These are phyloP conservation scores for Hanseniaspora meyeri DNA, from an alignment of 805 yeast genomes.

Conservation along the genomic window DNA sequence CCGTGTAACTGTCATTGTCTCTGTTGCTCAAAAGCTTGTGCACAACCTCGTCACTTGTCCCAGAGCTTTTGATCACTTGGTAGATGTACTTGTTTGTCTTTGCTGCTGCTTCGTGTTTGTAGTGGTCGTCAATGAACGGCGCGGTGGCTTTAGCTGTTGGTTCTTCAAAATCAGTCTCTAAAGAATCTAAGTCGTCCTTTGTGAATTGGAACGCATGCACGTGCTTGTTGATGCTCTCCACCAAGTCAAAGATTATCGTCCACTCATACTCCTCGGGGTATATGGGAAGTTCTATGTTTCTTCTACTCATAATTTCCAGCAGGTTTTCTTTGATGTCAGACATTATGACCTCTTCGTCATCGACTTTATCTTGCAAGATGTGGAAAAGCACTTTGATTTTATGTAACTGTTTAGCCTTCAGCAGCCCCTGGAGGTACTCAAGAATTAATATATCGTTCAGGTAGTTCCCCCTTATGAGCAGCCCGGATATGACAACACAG, in stretches of 20 bases:
- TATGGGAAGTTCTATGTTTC: conserved; percentile 6
- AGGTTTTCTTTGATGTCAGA: conserved; percentile 7
- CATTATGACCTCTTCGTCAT: conserved; percentile 3
- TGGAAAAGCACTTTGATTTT: conserved; percentile 7
- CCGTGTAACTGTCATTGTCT: conserved; percentile 30
- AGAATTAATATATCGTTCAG: conserved; percentile 6
- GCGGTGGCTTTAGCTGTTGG: not conserved
- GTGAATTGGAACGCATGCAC: not conserved
- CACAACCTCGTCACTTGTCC: conserved; percentile 86
- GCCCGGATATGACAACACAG: conserved; percentile 1
- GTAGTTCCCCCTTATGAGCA: not conserved
- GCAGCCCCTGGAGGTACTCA: conserved; percentile 2
- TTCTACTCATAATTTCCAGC: conserved; percentile 4
- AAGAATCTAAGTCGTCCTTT: not conserved
- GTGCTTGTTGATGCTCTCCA: not conserved
- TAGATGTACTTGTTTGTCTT: conserved; percentile 78
- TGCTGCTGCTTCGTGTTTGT: conserved; percentile 24
- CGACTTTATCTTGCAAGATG: not conserved
- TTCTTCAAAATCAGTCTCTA: not conserved
- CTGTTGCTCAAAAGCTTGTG: conserved; percentile 60
- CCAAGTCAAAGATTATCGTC: not conserved
- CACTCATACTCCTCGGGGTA: conserved; percentile 10
- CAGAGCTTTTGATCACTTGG: conserved; percentile 72
- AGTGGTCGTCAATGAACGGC: not conserved
- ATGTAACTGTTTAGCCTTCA: conserved; percentile 1